Base-by-base conservation (phyloP, 257 asterid genomes). In the Rhazya stricta region DNA sequence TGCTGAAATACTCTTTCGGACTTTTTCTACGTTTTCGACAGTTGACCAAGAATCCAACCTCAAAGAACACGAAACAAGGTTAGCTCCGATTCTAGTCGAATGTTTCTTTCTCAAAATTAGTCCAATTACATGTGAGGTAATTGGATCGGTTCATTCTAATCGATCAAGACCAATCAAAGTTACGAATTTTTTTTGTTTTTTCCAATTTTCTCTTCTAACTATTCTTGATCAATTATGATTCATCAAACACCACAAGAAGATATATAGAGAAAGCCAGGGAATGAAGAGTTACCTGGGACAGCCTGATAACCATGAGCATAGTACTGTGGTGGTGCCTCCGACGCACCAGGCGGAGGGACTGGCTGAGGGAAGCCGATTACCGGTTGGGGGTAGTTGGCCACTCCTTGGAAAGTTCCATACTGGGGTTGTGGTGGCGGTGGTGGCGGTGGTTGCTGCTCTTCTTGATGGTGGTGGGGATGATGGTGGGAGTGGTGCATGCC, bases 341-440 rank as follows among this genome's bases (percentile, higher is more conserved):
- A 73, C 75, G 81, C 67, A 3, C 94, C 97, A 1, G 96, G 96
- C 34, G 98, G 96, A 41, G 97, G 94, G 74, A 84, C 88, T 3
- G 95, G 96, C 78, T 90, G 96, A 77, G 98, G 98, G 71, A 91
- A 89, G 72, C 97, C 98, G 25, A 78, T 63, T 67, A 88, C 96
- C 46, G 94, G 78, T 72, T 81, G 90, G 25, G 96, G 91, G 84
- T 87, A 71, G 85, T 86, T 90, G 58, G 85, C 85, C 3, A 90
- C 96, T 25, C 97, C 97, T 78, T 91, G 94, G 71, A 91, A 94
- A 39, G 97, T 94, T 29, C 96, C 98, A 66, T 94, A 94, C 70
- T 84, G 88, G 12, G 96, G 85, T 36, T 74, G 65, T 32, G 66
- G 36, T 25, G 79, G 62, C 53, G 88, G 85, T 12, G 87, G 86